Evolutionary conservation across 2,329 filamentous ascomycete species (phyloP).

Genomic region (Aspergillus niger): DNA sequence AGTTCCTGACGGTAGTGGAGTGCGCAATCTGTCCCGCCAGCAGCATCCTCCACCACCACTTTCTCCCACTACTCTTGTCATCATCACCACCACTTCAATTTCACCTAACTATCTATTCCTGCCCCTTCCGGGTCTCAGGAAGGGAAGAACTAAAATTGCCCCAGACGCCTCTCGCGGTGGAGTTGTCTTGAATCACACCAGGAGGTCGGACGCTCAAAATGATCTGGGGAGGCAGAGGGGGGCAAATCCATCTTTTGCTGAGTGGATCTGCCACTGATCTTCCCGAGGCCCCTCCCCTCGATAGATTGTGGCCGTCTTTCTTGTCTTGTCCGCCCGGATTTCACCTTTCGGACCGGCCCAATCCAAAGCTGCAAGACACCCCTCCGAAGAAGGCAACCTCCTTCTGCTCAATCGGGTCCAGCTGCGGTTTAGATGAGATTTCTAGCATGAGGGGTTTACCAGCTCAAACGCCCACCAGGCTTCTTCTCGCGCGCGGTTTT

Average conservation of each 20-base stretch:
- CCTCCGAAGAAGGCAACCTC: constrained; percentile 1
- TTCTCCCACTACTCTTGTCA: not conserved
- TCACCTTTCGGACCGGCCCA: constrained; percentile 3
- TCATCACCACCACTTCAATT: not conserved
- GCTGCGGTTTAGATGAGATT: not conserved
- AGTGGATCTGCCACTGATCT: constrained; percentile 13
- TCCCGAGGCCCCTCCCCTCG: constrained; percentile 5
- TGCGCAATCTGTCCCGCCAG: constrained; percentile 4
- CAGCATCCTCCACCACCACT: constrained; percentile 11
- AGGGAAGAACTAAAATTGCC: not conserved
- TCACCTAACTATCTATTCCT: not conserved
- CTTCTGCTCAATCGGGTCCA: not conserved
- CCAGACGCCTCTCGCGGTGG: constrained; percentile 10
- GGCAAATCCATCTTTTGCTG: constrained; percentile 10
- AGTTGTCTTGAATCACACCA: not conserved
- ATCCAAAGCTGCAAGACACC: not conserved
- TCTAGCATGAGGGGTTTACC: not conserved
- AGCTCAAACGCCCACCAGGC: not conserved
- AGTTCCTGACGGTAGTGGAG: constrained; percentile 4
- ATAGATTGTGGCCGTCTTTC: constrained; percentile 5
- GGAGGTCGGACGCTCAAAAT: constrained; percentile 2
- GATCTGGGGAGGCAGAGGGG: constrained; percentile 12
- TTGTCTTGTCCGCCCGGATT: constrained; percentile 13
- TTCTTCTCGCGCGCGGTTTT: not conserved
- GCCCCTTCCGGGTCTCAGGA: not conserved